Percentiles rank a stretch among this genome's conserved stretches.
Conservation (phyloP, 331 rosid species). For the Spiraea crenata region DNA sequence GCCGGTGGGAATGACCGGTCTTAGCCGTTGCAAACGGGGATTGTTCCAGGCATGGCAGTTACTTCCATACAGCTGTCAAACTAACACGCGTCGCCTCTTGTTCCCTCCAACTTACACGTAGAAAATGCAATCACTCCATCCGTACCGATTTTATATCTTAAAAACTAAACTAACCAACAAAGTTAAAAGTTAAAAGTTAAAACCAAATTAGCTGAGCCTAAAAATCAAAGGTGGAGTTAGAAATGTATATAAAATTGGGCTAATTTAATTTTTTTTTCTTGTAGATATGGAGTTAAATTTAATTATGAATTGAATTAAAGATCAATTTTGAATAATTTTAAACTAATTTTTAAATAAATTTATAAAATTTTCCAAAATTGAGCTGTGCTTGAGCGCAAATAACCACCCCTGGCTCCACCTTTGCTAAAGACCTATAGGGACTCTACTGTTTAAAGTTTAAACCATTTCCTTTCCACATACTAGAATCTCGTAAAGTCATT, state of each 20-base stretch:
- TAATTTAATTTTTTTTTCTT: too few relatives aligned
- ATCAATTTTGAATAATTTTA: too few relatives aligned
- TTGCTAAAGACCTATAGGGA: too few relatives aligned
- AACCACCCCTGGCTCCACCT: too few relatives aligned
- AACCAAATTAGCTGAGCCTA: not conserved
- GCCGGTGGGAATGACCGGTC: slow-evolving; percentile 53
- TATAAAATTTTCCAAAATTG: too few relatives aligned
- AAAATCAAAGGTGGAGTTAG: too few relatives aligned
- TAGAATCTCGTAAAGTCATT: not conserved
- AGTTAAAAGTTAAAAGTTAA: not conserved
- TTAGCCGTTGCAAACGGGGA: slow-evolving; percentile 39
- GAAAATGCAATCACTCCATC: slow-evolving; percentile 23
- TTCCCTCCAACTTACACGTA: slow-evolving; percentile 48
- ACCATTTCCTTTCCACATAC: not conserved
- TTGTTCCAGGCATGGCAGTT: slow-evolving; percentile 59
- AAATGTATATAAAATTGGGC: too few relatives aligned
- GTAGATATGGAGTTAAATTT: too few relatives aligned
- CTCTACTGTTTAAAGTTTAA: too few relatives aligned
- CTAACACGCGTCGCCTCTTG: slow-evolving; percentile 53
- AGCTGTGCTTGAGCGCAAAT: too few relatives aligned
- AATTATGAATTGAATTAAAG: too few relatives aligned
- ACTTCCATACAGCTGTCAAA: slow-evolving; percentile 61
- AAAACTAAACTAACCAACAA: not conserved
- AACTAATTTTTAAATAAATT: too few relatives aligned
- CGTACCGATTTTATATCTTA: not conserved